Conservation (phyloP, 192 early-diverging fungal genomes). For the Backusella parvicylindrica region DNA sequence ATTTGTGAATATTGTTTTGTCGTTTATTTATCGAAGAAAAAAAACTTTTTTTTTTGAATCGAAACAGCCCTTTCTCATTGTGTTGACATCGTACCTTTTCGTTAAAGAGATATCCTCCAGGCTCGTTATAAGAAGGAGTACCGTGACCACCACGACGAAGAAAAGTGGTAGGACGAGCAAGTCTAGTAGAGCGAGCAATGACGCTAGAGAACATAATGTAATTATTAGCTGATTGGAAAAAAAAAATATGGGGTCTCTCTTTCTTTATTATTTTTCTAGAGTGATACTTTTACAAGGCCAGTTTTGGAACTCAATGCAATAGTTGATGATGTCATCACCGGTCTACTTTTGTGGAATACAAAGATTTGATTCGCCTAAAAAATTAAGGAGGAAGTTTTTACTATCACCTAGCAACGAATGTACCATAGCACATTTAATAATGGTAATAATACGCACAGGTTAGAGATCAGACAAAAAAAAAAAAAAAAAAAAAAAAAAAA, state of each 20-base stretch:
- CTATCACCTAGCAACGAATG: background rate
- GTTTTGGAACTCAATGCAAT: background rate
- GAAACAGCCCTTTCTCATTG: background rate
- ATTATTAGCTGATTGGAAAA: background rate
- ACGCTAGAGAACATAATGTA: constrained; percentile 35
- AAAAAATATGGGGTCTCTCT: background rate
- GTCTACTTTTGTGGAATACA: background rate
- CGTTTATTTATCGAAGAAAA: background rate
- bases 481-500: no score
- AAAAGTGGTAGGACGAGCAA: constrained; percentile 39
- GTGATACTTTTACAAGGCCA: background rate
- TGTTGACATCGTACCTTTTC: constrained; percentile 59
- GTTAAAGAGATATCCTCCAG: constrained; percentile 70
- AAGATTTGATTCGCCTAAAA: background rate
- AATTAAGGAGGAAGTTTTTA: background rate
- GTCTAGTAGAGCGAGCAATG: constrained; percentile 43
- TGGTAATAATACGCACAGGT: no score
- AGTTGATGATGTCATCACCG: background rate
- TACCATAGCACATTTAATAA: no score
- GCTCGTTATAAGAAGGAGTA: constrained; percentile 62
- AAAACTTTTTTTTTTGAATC: background rate
- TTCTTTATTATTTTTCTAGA: background rate
- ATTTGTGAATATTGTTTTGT: background rate
- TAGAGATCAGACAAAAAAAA: no score
- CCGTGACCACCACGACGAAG: constrained; percentile 58